phyloP scores from a whole-genome alignment of 352 stramenopile genomes.

The Phytopythium aichiense region DNA sequence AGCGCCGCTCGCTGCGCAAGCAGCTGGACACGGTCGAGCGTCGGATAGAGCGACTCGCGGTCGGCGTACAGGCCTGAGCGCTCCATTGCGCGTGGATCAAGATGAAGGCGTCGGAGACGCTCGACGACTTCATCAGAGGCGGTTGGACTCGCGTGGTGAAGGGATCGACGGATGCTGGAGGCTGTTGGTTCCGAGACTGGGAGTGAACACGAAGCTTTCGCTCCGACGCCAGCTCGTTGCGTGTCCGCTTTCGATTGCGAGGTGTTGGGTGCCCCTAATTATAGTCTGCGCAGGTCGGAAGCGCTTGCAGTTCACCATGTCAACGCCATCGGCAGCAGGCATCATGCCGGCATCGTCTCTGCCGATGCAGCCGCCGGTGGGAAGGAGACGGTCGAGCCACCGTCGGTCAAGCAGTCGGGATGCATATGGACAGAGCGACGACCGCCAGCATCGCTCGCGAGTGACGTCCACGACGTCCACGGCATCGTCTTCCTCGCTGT shows the following conservation, averaged over 20 bases:
- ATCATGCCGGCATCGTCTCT: background rate
- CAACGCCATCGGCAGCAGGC: background rate
- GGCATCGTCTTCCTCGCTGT: slow-evolving; percentile 18
- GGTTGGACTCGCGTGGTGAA: background rate
- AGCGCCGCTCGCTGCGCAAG: slow-evolving; percentile 75
- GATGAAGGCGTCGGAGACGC: background rate
- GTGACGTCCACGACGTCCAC: slow-evolving; percentile 3
- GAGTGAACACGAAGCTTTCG: background rate
- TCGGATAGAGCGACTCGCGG: slow-evolving; percentile 46
- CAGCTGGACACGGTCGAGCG: slow-evolving; percentile 65
- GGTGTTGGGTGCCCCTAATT: background rate
- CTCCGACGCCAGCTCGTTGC: background rate
- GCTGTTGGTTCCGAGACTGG: background rate
- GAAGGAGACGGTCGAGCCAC: background rate
- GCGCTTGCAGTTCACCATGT: background rate
- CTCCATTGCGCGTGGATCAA: background rate
- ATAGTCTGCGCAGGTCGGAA: background rate
- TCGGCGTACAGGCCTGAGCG: background rate
- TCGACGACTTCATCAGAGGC: background rate
- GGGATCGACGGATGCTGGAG: background rate
- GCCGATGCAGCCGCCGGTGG: background rate
- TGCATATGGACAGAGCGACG: background rate
- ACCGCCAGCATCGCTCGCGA: background rate
- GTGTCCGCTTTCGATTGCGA: background rate
- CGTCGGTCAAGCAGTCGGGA: background rate